A percentile compares a stretch with the other conserved stretches of the same genome.
Conservation (phyloP, 2,329 filamentous ascomycete genomes). For the Penicillium sp. region DNA sequence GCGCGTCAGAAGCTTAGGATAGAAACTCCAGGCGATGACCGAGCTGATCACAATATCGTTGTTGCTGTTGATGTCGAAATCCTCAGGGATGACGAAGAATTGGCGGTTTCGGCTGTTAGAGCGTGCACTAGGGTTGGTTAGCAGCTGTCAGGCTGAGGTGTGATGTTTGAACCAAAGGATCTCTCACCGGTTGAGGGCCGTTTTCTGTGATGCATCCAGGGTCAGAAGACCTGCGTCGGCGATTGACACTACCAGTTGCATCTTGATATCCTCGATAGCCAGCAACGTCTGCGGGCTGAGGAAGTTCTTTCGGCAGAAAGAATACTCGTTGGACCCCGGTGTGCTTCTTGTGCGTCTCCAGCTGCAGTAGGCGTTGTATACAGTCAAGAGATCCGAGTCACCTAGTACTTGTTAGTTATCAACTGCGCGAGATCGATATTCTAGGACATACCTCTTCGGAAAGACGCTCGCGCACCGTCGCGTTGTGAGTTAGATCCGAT, state of each 20-base stretch:
- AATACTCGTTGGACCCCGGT: slow-evolving; percentile 69
- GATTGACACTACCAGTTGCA: slow-evolving; percentile 79
- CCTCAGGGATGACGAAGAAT: slow-evolving; percentile 79
- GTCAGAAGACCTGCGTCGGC: slow-evolving; percentile 80
- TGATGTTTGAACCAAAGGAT: neutral
- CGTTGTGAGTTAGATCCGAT: slow-evolving; percentile 81
- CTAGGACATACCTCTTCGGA: slow-evolving; percentile 59
- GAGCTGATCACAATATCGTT: slow-evolving; percentile 77
- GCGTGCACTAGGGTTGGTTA: slow-evolving; percentile 47
- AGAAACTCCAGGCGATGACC: slow-evolving; percentile 91
- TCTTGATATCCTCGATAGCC: slow-evolving; percentile 94
- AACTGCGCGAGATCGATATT: neutral
- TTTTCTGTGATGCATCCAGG: slow-evolving; percentile 70
- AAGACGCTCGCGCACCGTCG: slow-evolving; percentile 72
- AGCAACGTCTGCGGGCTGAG: slow-evolving; percentile 81
- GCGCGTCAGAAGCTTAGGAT: slow-evolving; percentile 82
- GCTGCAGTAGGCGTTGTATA: slow-evolving; percentile 87
- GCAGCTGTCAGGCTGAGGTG: neutral
- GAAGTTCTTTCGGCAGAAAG: slow-evolving; percentile 94
- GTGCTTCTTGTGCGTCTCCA: slow-evolving; percentile 82
- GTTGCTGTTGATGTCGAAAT: slow-evolving; percentile 70
- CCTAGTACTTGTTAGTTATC: slow-evolving; percentile 41
- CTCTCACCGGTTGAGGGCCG: slow-evolving; percentile 60
- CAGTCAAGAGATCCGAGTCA: slow-evolving; percentile 87
- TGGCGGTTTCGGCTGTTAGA: slow-evolving; percentile 64